Evolutionary conservation across 2,329 filamentous ascomycete genomes (phyloP).

Genomic region (Monascus ruber): DNA sequence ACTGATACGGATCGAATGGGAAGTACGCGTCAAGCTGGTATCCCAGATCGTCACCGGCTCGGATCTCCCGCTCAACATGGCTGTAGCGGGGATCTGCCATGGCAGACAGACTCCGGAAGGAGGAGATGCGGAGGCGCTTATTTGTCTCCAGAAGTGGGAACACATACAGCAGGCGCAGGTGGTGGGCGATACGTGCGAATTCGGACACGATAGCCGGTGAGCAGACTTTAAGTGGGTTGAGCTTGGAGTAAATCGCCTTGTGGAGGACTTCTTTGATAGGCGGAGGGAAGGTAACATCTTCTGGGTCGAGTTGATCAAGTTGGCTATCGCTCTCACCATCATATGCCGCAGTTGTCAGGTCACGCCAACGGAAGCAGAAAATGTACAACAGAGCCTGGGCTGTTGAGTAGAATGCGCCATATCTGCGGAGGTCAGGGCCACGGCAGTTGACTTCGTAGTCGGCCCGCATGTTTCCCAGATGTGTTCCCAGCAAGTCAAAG

Average conservation of each 20-base stretch:
- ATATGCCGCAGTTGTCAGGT: constrained; percentile 54
- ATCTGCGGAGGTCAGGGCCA: constrained; percentile 75
- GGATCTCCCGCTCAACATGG: constrained; percentile 44
- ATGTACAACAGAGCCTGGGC: constrained; percentile 88
- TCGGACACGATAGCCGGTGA: constrained; percentile 81
- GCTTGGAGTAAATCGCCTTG: constrained; percentile 69
- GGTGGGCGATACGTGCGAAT: constrained; percentile 77
- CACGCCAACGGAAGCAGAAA: constrained; percentile 96
- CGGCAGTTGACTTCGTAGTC: constrained; percentile 63
- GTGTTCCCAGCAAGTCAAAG: constrained; percentile 64
- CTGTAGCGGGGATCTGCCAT: constrained; percentile 28
- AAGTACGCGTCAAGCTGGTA: constrained; percentile 91
- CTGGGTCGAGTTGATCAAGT: constrained; percentile 45
- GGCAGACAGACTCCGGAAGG: constrained; percentile 41
- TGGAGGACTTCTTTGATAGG: constrained; percentile 63
- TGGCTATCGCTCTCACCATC: constrained; percentile 44
- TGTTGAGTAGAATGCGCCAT: constrained; percentile 74
- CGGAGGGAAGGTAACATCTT: constrained; percentile 68
- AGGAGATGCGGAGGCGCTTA: constrained; percentile 72
- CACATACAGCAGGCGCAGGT: constrained; percentile 80
- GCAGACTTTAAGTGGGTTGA: constrained; percentile 94
- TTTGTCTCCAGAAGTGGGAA: constrained; percentile 82
- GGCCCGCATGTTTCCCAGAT: constrained; percentile 63
- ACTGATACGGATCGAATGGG: constrained; percentile 90
- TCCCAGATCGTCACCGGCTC: constrained; percentile 57